Evolutionary conservation across 768 basidiomycete species (phyloP), one percentile per base, ranked within the genome.

Genomic region (Chalciporus chontae): DNA sequence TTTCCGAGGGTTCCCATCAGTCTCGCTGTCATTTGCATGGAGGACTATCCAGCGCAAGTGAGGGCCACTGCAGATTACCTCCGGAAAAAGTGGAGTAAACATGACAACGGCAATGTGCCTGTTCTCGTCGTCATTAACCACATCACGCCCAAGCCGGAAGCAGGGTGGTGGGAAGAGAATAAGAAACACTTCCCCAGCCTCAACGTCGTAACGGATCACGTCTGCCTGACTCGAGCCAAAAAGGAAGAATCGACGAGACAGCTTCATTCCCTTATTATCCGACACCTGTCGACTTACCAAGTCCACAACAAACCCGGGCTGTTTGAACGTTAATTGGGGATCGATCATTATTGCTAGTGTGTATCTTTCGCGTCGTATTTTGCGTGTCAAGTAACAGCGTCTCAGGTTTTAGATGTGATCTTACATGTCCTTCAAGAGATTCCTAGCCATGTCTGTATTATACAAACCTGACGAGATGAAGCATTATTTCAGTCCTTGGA

Each of bases 51-150:
- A 1, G 43, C 49, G 2, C 60, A 61, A 7, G 60, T 61, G 0
- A 62, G 19, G 45, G 57, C 57, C 19, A 56, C 60, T 13, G 49
- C 57, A n/a, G 49, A 53, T 14, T 59, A 61, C 11, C 21, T 61
- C 50, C 27, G 51, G 29, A 50, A 36, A 19, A 52, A 44, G 44
- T 61, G 61, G 60, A 39, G 11, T 21, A 60, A 52, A 7, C 60
- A 56, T 21, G 52, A 50, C 4, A 17, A 53, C 8, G 48, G 52
- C 11, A 53, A 57, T 2, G 47, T 60, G 2, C 60, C 57, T 1
- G 39, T 61, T 44, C 50, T 61, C 15, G 48, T 61, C 38, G 61
- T 61, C 36, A 44, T 61, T 46, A 61, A 50, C 39, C 60, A 63
- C 31, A 52, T 52, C 9, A 24, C 57, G 8, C 60, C 60, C 3